These are phyloP conservation scores for Schwanniomyces occidentalis DNA, from an alignment of 805 yeast genomes.

Conservation along the genomic window DNA sequence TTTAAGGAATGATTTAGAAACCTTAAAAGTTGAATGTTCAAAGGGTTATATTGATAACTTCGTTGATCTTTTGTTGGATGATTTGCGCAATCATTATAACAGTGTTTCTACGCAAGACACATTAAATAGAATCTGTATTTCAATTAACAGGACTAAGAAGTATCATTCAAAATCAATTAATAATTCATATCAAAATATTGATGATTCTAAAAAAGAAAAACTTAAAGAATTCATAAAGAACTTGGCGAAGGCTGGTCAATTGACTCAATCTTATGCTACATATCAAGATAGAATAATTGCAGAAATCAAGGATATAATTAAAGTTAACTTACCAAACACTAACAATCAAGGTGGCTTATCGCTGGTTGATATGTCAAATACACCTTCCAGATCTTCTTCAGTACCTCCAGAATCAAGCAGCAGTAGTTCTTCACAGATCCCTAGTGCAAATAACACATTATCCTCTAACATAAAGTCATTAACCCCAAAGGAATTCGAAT, in stretches of 20 bases:
- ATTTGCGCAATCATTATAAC: slow-evolving; percentile 59
- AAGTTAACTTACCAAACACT: slow-evolving; percentile 56
- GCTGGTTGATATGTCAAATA: slow-evolving; percentile 24
- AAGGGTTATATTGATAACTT: slow-evolving; percentile 63
- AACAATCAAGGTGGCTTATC: slow-evolving; percentile 11
- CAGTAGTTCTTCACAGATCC: slow-evolving; percentile 2
- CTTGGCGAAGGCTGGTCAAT: slow-evolving; percentile 59
- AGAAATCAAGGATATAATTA: slow-evolving; percentile 74
- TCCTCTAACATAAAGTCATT: slow-evolving; percentile 57
- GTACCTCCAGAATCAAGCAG: slow-evolving; percentile 21
- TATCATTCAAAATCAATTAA: slow-evolving; percentile 21
- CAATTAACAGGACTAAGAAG: slow-evolving; percentile 26
- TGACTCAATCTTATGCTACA: slow-evolving; percentile 57
- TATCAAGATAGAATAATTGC: slow-evolving; percentile 69
- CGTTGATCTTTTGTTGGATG: slow-evolving; percentile 54
- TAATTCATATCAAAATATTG: slow-evolving; percentile 39
- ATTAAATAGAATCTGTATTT: slow-evolving; percentile 45
- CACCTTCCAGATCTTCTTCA: slow-evolving; percentile 30
- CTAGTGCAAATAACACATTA: slow-evolving; percentile 14
- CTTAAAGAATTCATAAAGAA: slow-evolving; percentile 53
- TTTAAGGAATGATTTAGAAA: slow-evolving; percentile 53
- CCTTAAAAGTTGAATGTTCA: slow-evolving; percentile 65
- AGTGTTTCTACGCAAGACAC: slow-evolving; percentile 49
- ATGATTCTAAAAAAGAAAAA: slow-evolving; percentile 38
- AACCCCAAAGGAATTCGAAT: slow-evolving; percentile 74